A percentile compares a stretch with the other conserved stretches of the same genome.
Evolutionary conservation across 2,329 filamentous ascomycete species (phyloP).

Genomic region (Pseudogymnoascus sp.): DNA sequence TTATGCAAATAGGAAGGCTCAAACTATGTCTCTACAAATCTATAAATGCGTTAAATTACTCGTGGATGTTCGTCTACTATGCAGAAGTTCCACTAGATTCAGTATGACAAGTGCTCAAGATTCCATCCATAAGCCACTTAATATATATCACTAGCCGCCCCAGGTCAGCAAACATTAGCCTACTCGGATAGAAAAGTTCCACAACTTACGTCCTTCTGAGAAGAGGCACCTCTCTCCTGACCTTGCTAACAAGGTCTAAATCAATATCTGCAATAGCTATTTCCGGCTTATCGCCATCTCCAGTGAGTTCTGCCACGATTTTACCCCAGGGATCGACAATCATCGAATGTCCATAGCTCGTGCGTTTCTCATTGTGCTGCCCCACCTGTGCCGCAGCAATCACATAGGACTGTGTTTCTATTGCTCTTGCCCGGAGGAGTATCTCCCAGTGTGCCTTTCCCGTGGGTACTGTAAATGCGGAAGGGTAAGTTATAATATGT

Average conservation of each 20-base stretch:
- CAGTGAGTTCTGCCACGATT: conserved; percentile 57
- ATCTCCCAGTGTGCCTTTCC: conserved; percentile 80
- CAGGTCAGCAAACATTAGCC: not conserved
- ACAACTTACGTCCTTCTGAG: conserved; percentile 38
- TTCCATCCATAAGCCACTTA: not conserved
- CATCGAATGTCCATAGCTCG: conserved; percentile 79
- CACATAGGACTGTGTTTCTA: conserved; percentile 84
- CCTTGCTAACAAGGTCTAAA: conserved; percentile 40
- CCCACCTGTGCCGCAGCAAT: conserved; percentile 80
- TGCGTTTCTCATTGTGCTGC: conserved; percentile 61
- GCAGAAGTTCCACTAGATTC: not conserved
- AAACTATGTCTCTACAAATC: not conserved
- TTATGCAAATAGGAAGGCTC: not conserved
- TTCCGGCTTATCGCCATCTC: conserved; percentile 36
- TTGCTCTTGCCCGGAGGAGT: conserved; percentile 69
- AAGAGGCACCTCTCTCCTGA: conserved; percentile 49
- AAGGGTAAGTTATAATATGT: conserved; percentile 77
- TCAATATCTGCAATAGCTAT: conserved; percentile 47
- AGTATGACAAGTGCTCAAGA: not conserved
- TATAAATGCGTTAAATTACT: not conserved
- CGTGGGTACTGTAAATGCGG: conserved; percentile 82
- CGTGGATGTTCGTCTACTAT: not conserved
- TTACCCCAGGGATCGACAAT: conserved; percentile 83
- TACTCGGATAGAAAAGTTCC: not conserved
- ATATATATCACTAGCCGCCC: not conserved